Evolutionary conservation across 768 basidiomycete genomes (phyloP).

Genomic region (Lactarius psammicola): DNA sequence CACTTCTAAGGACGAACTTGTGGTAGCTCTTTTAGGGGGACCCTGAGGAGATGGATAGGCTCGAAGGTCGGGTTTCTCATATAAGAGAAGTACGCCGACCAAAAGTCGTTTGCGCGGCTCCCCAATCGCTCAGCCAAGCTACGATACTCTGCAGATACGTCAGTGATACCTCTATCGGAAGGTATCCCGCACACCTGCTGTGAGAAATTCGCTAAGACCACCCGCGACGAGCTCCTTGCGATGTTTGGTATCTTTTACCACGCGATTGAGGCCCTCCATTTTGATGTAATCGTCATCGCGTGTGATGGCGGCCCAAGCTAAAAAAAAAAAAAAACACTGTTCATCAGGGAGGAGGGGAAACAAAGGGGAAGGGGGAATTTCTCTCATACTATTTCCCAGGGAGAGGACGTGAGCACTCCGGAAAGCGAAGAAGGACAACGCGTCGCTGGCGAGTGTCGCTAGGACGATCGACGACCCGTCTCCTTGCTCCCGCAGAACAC

Average conservation of each 20-base stretch:
- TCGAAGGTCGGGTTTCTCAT: neutral
- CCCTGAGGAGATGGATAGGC: constrained; percentile 6
- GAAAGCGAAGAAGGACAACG: constrained; percentile 42
- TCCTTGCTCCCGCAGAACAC: constrained; percentile 56
- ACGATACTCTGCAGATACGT: constrained; percentile 15
- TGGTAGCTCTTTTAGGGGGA: constrained; percentile 21
- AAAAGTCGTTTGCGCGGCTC: constrained; percentile 18
- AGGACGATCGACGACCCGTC: constrained; percentile 61
- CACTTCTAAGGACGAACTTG: constrained; percentile 10
- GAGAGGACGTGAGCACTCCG: neutral
- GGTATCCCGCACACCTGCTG: constrained; percentile 38
- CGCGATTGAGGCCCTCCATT: constrained; percentile 62
- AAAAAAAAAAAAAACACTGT: no score
- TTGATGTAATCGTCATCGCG: constrained; percentile 58
- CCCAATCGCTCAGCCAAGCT: constrained; percentile 23
- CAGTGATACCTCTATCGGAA: constrained; percentile 29
- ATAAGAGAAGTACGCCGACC: neutral
- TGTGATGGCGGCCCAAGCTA: constrained; percentile 73
- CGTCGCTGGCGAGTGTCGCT: constrained; percentile 52
- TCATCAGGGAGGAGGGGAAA: no score
- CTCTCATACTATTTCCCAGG: constrained; percentile 10
- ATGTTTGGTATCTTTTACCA: constrained; percentile 51
- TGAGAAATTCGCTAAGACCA: constrained; percentile 39
- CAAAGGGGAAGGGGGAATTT: neutral
- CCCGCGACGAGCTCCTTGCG: constrained; percentile 75